Conservation (phyloP, 1,284 basidiomycete genomes). For the Ganoderma resinaceum region DNA sequence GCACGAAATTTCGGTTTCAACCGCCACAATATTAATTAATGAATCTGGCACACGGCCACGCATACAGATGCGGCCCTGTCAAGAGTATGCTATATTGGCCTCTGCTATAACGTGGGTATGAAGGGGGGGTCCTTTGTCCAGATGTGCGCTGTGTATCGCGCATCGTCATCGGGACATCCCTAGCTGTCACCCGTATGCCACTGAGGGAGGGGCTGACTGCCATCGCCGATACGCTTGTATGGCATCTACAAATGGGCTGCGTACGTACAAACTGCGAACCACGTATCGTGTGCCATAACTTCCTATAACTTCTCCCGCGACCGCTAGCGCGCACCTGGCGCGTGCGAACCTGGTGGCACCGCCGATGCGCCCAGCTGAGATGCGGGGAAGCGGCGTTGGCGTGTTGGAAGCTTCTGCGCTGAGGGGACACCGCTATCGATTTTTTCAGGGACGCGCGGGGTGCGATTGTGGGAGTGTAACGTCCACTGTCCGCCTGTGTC, state of each 20-base stretch:
- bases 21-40: neutral
- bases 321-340: neutral
- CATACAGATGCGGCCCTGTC: neutral
- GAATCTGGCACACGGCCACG: neutral
- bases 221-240: neutral
- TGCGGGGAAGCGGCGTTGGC: neutral
- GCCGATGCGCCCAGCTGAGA: neutral
- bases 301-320: neutral
- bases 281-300: neutral
- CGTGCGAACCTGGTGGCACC: neutral
- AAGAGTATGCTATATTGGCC: neutral
- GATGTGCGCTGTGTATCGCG: neutral
- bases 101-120: neutral
- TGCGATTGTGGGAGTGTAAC: neutral
- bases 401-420: neutral
- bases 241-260: constrained; percentile 24
- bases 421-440: neutral
- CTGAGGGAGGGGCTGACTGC: neutral
- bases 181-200: neutral
- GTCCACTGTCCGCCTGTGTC: neutral
- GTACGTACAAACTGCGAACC: constrained; percentile 6
- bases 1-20: neutral
- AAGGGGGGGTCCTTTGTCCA: neutral
- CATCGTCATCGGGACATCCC: constrained; percentile 16
- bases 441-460: constrained; percentile 3